Evolutionary conservation across 176 grass and related monocot species (phyloP).

Genomic region (Zizania latifolia): DNA sequence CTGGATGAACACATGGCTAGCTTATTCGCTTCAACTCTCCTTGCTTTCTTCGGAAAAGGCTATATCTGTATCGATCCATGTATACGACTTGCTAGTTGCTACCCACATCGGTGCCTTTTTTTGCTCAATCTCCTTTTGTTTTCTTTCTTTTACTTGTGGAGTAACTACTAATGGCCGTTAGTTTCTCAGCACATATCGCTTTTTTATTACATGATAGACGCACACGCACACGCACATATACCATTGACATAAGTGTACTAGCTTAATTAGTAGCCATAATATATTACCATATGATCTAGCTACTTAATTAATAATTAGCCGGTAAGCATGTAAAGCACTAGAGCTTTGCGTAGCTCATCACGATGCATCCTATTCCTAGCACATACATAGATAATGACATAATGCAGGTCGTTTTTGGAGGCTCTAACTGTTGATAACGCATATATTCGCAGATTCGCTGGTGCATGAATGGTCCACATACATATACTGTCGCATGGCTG

Average conservation of each 20-base stretch:
- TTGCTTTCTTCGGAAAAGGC: not conserved
- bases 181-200: not conserved
- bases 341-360: not conserved
- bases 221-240: too few species aligned
- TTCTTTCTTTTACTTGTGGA: not conserved
- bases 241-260: too few species aligned
- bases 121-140: not conserved
- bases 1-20: too few species aligned
- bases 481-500: not conserved
- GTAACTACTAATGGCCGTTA: not conserved
- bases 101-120: too few species aligned
- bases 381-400: not conserved
- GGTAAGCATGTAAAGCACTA: not conserved
- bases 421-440: not conserved
- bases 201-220: too few species aligned
- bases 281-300: too few species aligned
- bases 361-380: too few species aligned
- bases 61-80: too few species aligned
- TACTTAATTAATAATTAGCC: not conserved
- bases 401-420: not conserved
- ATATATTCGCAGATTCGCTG: too few species aligned
- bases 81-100: too few species aligned
- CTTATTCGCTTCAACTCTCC: not conserved
- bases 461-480: not conserved
- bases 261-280: too few species aligned